Evolutionary conservation across 179 eudicot species (phyloP).

Genomic region (Drosera spatulata): DNA sequence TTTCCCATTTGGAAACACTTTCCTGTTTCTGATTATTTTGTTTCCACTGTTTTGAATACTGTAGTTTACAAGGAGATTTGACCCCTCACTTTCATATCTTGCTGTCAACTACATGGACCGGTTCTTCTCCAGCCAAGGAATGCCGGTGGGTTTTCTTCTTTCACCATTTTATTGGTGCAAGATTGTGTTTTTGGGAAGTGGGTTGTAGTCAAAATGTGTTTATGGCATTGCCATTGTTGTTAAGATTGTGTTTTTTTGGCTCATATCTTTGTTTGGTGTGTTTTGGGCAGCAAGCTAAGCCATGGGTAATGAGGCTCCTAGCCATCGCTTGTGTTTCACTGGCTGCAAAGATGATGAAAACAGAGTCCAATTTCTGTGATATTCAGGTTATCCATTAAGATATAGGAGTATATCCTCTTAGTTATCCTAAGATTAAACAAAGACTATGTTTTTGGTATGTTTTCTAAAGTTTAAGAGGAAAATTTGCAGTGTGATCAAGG

Average conservation of each 20-base stretch:
- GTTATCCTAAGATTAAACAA: no score
- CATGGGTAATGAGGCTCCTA: conserved; percentile 33
- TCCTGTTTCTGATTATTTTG: not conserved
- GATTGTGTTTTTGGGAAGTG: not conserved
- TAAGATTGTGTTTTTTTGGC: not conserved
- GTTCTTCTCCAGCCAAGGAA: conserved; percentile 16
- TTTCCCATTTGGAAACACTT: not conserved
- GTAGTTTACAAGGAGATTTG: conserved; percentile 14
- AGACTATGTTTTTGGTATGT: no score
- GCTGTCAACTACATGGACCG: conserved; percentile 46
- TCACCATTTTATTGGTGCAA: not conserved
- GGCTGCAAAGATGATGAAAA: conserved; percentile 36
- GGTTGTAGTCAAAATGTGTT: not conserved
- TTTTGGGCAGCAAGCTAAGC: conserved; percentile 18
- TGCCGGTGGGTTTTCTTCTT: conserved; percentile 14
- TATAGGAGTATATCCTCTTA: no score
- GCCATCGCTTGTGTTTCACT: conserved; percentile 37
- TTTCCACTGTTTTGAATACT: not conserved
- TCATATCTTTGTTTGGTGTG: not conserved
- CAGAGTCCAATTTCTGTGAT: conserved; percentile 17
- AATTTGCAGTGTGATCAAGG: conserved; percentile 19
- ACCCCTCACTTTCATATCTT: conserved; percentile 26
- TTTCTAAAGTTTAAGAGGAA: no score
- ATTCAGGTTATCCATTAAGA: conserved; percentile 18
- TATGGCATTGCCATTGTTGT: not conserved